phyloP scores from a whole-genome alignment of 2,329 filamentous ascomycete species.

The Graphium sp. region DNA sequence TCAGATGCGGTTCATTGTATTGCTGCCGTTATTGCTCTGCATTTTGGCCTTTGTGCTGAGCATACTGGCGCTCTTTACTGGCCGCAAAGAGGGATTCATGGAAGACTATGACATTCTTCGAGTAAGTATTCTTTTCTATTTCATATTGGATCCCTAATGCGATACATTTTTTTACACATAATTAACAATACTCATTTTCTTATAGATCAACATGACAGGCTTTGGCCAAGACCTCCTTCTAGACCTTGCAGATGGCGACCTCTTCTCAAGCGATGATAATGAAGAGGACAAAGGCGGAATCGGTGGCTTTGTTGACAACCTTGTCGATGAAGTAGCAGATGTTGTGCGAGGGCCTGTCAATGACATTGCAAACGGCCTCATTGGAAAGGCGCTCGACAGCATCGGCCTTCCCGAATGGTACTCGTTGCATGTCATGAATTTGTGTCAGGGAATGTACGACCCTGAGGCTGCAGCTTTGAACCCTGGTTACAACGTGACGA shows the following conservation, averaged over 20 bases:
- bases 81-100: conserved; percentile 21
- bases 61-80: conserved; percentile 21
- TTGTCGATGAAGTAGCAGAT: conserved; percentile 9
- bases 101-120: conserved; percentile 23
- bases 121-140: conserved; percentile 11
- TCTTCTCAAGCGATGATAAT: conserved; percentile 9
- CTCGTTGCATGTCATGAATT: conserved; percentile 28
- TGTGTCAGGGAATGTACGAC: conserved; percentile 31
- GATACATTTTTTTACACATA: not conserved
- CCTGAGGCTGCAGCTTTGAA: too few relatives aligned
- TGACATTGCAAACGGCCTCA: conserved; percentile 19
- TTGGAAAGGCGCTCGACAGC: conserved; percentile 20
- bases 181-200: not conserved
- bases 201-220: conserved; percentile 19
- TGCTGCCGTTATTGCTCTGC: conserved; percentile 19
- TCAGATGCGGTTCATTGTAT: conserved; percentile 12
- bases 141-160: not conserved
- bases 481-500: conserved; percentile 22
- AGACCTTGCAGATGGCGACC: conserved; percentile 7
- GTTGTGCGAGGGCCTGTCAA: too few relatives aligned
- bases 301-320: conserved; percentile 4
- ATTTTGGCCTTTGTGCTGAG: conserved; percentile 20
- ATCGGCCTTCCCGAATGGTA: conserved; percentile 33
- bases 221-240: conserved; percentile 16
- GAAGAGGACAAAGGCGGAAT: conserved; percentile 5